Evolutionary conservation across 2,329 filamentous ascomycete species (phyloP).

Genomic region (Claviceps capensis): DNA sequence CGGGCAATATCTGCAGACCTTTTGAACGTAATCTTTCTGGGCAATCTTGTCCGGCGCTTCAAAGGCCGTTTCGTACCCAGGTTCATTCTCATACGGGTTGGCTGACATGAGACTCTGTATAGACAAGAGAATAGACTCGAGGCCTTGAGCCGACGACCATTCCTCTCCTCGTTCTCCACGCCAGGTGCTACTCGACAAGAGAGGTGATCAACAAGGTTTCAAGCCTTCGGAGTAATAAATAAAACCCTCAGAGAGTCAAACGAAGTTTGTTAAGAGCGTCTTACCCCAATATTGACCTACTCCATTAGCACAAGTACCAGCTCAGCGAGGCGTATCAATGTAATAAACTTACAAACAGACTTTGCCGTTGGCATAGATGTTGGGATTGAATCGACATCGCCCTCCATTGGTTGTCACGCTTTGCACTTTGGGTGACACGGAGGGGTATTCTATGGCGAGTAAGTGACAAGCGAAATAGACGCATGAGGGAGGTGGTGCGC

Average conservation of each 20-base stretch:
- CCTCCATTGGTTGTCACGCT: constrained; percentile 82
- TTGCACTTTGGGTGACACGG: constrained; percentile 45
- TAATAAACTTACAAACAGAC: constrained; percentile 64
- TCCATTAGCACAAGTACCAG: background rate
- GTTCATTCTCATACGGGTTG: constrained; percentile 94
- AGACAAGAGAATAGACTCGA: constrained; percentile 87
- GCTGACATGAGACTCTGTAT: constrained; percentile 92
- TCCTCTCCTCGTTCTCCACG: constrained; percentile 78
- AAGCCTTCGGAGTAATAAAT: background rate
- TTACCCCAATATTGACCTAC: constrained; percentile 75
- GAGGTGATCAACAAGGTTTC: constrained; percentile 1
- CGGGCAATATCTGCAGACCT: constrained; percentile 36
- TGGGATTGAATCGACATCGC: constrained; percentile 84
- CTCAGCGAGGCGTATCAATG: background rate
- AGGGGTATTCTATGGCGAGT: constrained; percentile 58
- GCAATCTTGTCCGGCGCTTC: constrained; percentile 55
- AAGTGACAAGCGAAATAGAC: background rate
- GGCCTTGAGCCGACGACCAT: constrained; percentile 90
- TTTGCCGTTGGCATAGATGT: constrained; percentile 84
- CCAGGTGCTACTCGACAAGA: constrained; percentile 59
- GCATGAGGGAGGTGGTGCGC: background rate
- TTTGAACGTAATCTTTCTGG: constrained; percentile 63
- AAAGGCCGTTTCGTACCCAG: constrained; percentile 72
- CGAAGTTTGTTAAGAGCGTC: constrained; percentile 3
- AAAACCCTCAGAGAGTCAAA: background rate